These are phyloP conservation scores for Prunus salicina DNA, from an alignment of 306 rosid species.

Conservation along the genomic window DNA sequence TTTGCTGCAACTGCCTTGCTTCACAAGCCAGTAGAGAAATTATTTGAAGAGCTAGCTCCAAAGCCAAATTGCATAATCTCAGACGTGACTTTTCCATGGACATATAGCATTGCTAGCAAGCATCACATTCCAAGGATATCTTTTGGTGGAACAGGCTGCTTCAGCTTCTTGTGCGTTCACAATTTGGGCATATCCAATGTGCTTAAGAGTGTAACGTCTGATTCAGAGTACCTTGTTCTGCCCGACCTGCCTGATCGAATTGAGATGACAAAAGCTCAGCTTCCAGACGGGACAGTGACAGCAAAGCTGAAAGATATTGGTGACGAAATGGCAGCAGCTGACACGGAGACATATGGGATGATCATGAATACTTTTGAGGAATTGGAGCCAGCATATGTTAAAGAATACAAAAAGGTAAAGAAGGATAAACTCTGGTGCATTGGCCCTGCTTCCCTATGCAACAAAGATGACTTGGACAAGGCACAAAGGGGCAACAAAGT, in stretches of 20 bases:
- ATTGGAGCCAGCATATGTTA: constrained; percentile 40
- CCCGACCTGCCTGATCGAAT: constrained; percentile 22
- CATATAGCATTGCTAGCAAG: constrained; percentile 6
- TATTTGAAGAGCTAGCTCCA: constrained; percentile 32
- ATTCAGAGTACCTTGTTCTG: constrained; percentile 6
- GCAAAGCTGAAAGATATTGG: neutral
- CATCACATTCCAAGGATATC: constrained; percentile 21
- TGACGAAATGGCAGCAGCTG: neutral
- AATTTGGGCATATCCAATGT: neutral
- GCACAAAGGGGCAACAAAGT: constrained; percentile 52
- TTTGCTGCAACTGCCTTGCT: constrained; percentile 20
- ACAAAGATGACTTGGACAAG: constrained; percentile 40
- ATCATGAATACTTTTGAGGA: constrained; percentile 34
- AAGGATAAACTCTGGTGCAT: constrained; percentile 50
- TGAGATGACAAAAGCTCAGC: constrained; percentile 15
- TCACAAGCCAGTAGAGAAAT: constrained; percentile 34
- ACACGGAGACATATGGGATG: constrained; percentile 21
- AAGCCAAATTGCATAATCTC: constrained; percentile 64
- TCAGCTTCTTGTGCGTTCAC: neutral
- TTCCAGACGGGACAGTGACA: neutral
- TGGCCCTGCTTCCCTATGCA: constrained; percentile 37
- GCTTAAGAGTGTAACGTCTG: neutral
- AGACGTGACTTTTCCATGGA: constrained; percentile 45
- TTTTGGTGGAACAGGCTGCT: neutral
- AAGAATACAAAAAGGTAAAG: constrained; percentile 36